Evolutionary conservation across 495 filamentous ascomycete genomes (phyloP), one percentile per base, ranked within the genome.

Genomic region (Xylaria palmicola): DNA sequence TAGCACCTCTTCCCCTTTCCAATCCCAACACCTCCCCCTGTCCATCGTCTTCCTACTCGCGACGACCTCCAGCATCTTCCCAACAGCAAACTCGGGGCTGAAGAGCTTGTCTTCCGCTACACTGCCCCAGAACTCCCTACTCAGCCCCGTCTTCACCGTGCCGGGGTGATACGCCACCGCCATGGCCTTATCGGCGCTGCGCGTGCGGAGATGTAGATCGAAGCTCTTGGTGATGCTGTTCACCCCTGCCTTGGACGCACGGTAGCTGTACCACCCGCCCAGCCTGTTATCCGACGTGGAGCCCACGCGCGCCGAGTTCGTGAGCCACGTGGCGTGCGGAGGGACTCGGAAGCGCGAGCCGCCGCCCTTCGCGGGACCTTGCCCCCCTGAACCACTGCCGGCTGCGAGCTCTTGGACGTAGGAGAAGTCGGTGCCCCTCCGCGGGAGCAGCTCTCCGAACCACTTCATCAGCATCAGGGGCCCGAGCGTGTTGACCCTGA

Each of bases 191-290:
- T 81, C 80, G 0, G 79, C 84, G 41, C 81, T 79, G 13, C 75
- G 74, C 17, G 74, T 70, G 51, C 68, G 70, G 37, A 94, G 69
- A 66, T 88, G 81, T n/a, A 87, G 71, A 72, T 94, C 91, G 63
- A 93, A 85, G 0, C 83, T 87, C 71, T 87, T 90, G 2, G 84
- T 83, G 20, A 91, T 39, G 57, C 84, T 83, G 58, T 88, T 92
- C 3, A 93, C 82, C 0, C 79, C 87, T 9, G 89, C 83, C 69
- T 94, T 95, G 29, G 79, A 83, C 9, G 86, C 83, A 2, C 90
- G 86, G 68, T 94, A 94, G 3, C 81, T 83, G 69, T 91, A 94
- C 83, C 86, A 90, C 0, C 89, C 90, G 2, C 90, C 90, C 0
- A 79, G 77, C 10, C 64, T 60, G 62, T 93, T 93, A 61, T 93